A percentile compares a stretch with the other conserved stretches of the same genome.
Evolutionary conservation across 768 basidiomycete genomes (phyloP).

Genomic region (Mycena chlorophos): DNA sequence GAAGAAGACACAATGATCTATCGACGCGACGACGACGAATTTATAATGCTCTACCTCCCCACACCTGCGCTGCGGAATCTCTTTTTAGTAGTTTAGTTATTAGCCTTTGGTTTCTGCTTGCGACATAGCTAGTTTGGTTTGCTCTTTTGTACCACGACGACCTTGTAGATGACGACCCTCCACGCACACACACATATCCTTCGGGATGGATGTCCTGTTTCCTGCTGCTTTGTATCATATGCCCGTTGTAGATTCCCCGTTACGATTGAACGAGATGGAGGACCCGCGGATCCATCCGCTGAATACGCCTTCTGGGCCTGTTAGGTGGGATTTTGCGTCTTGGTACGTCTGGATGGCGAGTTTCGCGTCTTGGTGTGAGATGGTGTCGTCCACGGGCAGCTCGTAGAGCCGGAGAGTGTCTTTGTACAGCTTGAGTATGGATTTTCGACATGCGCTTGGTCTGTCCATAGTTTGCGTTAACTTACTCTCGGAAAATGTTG

Average conservation of each 20-base stretch:
- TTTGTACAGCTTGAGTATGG: conserved; percentile 51
- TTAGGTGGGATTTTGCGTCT: neutral
- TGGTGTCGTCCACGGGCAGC: conserved; percentile 24
- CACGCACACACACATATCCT: too few relatives aligned
- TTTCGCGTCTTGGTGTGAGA: conserved; percentile 37
- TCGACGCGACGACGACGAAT: conserved; percentile 16
- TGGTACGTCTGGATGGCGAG: neutral
- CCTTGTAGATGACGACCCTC: neutral
- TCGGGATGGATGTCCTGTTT: too few relatives aligned
- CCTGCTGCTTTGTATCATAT: neutral
- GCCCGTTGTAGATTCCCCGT: neutral
- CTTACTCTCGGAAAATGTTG: neutral
- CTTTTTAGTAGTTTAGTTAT: neutral
- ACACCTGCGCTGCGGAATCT: conserved; percentile 16
- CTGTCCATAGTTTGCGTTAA: conserved; percentile 30
- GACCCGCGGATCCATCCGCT: neutral
- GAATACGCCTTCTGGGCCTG: neutral
- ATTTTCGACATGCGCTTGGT: conserved; percentile 52
- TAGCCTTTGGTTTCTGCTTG: too few relatives aligned
- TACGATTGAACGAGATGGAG: neutral
- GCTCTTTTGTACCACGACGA: neutral
- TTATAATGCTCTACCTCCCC: conserved; percentile 10
- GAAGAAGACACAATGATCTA: conserved; percentile 37
- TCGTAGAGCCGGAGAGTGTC: conserved; percentile 20
- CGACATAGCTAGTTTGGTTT: neutral